These are phyloP conservation scores for Hypoxylon subgilvum DNA, from an alignment of 495 filamentous ascomycete species.

Conservation along the genomic window DNA sequence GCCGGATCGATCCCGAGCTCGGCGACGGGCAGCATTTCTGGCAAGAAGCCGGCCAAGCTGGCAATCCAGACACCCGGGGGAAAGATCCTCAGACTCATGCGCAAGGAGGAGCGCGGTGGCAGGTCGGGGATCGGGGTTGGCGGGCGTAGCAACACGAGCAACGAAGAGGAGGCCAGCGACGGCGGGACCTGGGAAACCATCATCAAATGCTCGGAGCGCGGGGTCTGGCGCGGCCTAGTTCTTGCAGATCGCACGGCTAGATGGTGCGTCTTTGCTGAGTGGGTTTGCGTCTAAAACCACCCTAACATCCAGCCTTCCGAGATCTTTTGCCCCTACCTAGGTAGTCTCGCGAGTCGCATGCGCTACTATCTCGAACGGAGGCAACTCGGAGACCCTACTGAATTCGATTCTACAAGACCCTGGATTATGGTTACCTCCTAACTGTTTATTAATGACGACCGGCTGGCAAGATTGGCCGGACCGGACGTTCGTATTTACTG, in stretches of 20 bases:
- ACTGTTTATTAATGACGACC: constrained; percentile 12
- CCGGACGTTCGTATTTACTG: background rate
- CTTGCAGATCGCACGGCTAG: constrained; percentile 92
- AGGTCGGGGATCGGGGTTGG: constrained; percentile 49
- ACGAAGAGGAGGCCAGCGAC: constrained; percentile 66
- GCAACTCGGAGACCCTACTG: background rate
- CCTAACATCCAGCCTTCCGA: too few species aligned
- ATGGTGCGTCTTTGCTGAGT: constrained; percentile 99
- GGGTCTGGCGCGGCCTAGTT: constrained; percentile 90
- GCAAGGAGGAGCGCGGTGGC: constrained; percentile 77
- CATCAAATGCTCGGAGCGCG: constrained; percentile 91
- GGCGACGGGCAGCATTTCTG: constrained; percentile 47
- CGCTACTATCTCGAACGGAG: too few species aligned
- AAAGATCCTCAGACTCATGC: constrained; percentile 88
- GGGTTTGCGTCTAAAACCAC: constrained; percentile 68
- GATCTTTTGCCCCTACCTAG: too few species aligned
- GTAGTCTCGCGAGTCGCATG: too few species aligned
- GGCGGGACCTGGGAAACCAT: constrained; percentile 96
- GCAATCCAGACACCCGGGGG: constrained; percentile 95
- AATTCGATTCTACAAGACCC: background rate
- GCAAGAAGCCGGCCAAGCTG: constrained; percentile 88
- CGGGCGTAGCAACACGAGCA: constrained; percentile 50
- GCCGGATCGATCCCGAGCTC: constrained; percentile 62
- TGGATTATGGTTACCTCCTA: background rate
- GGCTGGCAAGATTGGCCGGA: background rate